These are phyloP conservation scores for Sanghuangporus weigelae DNA, from an alignment of 1,284 basidiomycete genomes.

Conservation along the genomic window DNA sequence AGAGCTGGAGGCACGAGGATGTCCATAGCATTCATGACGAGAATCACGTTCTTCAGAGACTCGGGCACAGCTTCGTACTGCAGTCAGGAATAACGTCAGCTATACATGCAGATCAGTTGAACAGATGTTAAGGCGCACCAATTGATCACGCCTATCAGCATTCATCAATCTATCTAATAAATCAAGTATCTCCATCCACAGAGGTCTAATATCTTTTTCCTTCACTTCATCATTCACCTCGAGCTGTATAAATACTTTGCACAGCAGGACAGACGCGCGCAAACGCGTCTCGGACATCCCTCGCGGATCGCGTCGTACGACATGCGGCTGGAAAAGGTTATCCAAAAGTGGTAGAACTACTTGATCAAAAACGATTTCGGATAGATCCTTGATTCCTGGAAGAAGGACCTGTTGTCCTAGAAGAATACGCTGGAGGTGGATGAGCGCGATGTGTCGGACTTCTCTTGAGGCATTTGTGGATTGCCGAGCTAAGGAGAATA, in stretches of 20 bases:
- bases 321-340: constrained; percentile 84
- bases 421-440: constrained; percentile 83
- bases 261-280: constrained; percentile 82
- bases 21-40: constrained; percentile 90
- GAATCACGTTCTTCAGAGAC: constrained; percentile 92
- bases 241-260: constrained; percentile 95
- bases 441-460: constrained; percentile 81
- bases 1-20: constrained; percentile 71
- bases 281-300: constrained; percentile 90
- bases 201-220: constrained; percentile 64
- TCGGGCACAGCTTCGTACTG: constrained; percentile 94
- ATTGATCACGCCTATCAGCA: constrained; percentile 76
- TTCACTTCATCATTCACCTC: constrained; percentile 68
- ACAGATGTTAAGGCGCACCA: constrained; percentile 50
- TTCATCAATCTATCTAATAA: constrained; percentile 88
- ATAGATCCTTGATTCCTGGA: constrained; percentile 48
- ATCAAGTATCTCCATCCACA: constrained; percentile 94
- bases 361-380: constrained; percentile 83
- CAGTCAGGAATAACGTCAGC: background rate
- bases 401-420: constrained; percentile 73
- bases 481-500: constrained; percentile 78
- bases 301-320: constrained; percentile 73
- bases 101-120: background rate
- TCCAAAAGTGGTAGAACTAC: constrained; percentile 92
- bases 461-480: constrained; percentile 83